Conservation (phyloP, 2,329 filamentous ascomycete genomes). For the Beauveria sp. region DNA sequence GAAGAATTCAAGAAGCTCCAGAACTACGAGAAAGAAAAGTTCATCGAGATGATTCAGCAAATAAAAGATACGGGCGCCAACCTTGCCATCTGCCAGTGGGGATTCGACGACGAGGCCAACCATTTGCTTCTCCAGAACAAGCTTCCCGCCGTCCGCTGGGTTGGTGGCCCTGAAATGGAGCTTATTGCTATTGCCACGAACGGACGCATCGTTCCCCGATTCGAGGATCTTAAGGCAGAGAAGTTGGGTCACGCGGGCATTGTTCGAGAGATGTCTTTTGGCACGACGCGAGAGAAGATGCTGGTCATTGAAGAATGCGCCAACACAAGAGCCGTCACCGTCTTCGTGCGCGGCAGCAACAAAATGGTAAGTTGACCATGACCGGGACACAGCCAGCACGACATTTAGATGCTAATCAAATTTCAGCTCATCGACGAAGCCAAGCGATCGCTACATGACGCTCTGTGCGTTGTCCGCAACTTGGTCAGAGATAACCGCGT, state of each 20-base stretch:
- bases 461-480: constrained; percentile 94
- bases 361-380: constrained; percentile 69
- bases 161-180: constrained; percentile 96
- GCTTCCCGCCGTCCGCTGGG: constrained; percentile 93
- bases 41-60: constrained; percentile 96
- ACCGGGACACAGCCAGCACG: neutral
- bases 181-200: constrained; percentile 98
- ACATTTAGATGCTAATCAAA: constrained; percentile 15
- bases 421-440: constrained; percentile 95
- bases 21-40: constrained; percentile 91
- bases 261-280: constrained; percentile 92
- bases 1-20: constrained; percentile 99
- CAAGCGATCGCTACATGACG: constrained; percentile 94
- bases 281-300: constrained; percentile 98
- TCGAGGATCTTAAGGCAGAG: constrained; percentile 84
- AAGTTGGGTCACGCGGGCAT: constrained; percentile 88
- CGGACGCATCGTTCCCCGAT: constrained; percentile 91
- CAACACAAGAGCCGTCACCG: constrained; percentile 91
- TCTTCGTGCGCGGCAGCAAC: constrained; percentile 96
- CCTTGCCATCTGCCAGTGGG: constrained; percentile 98
- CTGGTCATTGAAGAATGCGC: constrained; percentile 98
- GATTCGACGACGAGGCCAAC: constrained; percentile 98
- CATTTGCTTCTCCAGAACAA: constrained; percentile 94
- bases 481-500: constrained; percentile 93
- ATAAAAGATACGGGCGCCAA: constrained; percentile 97